A percentile compares a stretch with the other conserved stretches of the same genome.
These are phyloP conservation scores for Ceratobasidium sp. DNA, from an alignment of 1,284 basidiomycete genomes.

Conservation along the genomic window DNA sequence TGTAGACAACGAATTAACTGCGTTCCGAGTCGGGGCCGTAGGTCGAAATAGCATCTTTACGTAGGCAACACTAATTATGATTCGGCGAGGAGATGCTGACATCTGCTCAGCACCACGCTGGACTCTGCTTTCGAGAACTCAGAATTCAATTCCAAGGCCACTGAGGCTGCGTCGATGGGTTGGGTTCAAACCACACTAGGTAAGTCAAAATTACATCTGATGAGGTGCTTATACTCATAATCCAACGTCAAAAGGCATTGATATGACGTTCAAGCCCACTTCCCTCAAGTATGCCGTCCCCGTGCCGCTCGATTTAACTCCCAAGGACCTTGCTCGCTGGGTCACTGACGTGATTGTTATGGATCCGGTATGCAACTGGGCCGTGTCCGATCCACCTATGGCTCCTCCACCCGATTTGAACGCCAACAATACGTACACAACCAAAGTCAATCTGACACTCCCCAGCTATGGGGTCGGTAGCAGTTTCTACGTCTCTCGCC, in stretches of 20 bases:
- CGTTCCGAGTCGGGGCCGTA: conserved; percentile 36
- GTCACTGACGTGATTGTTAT: conserved; percentile 37
- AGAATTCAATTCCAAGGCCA: not conserved
- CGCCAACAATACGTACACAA: not conserved
- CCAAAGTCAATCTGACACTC: conserved; percentile 9
- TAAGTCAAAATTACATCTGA: not conserved
- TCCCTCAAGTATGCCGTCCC: conserved; percentile 27
- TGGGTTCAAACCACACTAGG: conserved; percentile 40
- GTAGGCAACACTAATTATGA: not conserved
- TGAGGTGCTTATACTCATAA: not conserved
- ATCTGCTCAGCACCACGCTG: not conserved
- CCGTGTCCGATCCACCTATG: conserved; percentile 19
- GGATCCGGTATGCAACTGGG: conserved; percentile 40
- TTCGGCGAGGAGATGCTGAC: not conserved
- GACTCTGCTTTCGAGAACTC: not conserved
- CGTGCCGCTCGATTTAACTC: conserved; percentile 20
- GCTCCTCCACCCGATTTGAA: conserved; percentile 3
- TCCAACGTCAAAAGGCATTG: conserved; percentile 4
- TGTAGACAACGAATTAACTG: conserved; percentile 23
- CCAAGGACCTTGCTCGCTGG: conserved; percentile 12
- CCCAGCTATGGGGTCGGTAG: not conserved
- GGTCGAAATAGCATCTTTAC: conserved; percentile 2
- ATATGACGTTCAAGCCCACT: conserved; percentile 33
- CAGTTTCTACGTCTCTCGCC: not conserved
- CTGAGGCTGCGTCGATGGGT: conserved; percentile 34